phyloP scores from a whole-genome alignment of 2,329 filamentous ascomycete genomes.

The Harringtonia lauricola region DNA sequence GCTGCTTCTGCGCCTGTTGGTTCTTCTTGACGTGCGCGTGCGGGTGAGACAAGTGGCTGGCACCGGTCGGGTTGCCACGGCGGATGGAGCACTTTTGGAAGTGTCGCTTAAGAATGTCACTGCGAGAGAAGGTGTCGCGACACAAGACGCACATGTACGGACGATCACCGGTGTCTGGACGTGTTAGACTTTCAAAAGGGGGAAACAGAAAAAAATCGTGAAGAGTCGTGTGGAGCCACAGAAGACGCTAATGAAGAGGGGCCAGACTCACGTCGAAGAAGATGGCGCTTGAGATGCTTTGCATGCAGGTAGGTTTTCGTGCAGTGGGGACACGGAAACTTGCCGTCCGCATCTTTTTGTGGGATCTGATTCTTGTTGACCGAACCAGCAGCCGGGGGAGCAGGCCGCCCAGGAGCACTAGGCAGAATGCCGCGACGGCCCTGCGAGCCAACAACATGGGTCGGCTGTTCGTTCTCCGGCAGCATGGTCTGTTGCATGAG shows the following conservation, averaged over 20 bases:
- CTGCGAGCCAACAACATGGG: conserved; percentile 91
- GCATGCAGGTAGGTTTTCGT: conserved; percentile 96
- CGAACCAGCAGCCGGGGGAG: conserved; percentile 60
- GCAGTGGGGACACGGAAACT: conserved; percentile 96
- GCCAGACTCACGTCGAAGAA: conserved; percentile 75
- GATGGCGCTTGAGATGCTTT: conserved; percentile 94
- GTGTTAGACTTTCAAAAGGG: conserved; percentile 2
- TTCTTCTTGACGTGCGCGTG: conserved; percentile 81
- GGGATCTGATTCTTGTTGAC: conserved; percentile 74
- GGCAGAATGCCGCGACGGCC: conserved; percentile 84
- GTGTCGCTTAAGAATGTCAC: conserved; percentile 96
- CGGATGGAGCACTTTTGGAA: conserved; percentile 98
- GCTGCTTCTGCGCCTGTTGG: conserved; percentile 44
- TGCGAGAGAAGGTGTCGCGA: conserved; percentile 94
- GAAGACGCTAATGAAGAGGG: conserved; percentile 1
- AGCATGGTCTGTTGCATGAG: conserved; percentile 47
- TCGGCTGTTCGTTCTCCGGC: conserved; percentile 54
- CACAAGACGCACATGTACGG: conserved; percentile 98
- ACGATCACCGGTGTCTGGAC: conserved; percentile 83
- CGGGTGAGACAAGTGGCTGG: conserved; percentile 87
- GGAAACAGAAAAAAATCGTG: conserved; percentile 17
- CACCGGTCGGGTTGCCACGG: conserved; percentile 88
- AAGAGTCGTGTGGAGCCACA: conserved; percentile 9
- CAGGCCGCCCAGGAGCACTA: conserved; percentile 76
- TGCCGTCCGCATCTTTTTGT: conserved; percentile 92